phyloP scores from a whole-genome alignment of 371 early-diverging fungal genomes.

The Mortierella sp. region DNA sequence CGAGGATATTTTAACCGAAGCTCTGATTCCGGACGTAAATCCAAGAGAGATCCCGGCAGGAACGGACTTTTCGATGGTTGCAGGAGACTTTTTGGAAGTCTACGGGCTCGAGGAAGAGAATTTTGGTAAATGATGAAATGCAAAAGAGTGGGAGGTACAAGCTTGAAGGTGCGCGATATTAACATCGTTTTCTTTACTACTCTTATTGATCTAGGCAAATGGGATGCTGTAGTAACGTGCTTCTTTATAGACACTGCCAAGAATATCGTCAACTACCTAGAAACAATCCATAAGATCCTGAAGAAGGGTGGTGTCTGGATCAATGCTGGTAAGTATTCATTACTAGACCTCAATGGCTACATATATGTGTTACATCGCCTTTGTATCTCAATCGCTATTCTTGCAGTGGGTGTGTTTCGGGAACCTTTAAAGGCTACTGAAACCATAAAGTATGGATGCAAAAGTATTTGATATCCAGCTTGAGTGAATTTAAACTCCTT shows the following conservation, averaged over 20 bases:
- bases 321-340: conserved; percentile 77
- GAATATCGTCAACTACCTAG: conserved; percentile 89
- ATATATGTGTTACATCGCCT: neutral
- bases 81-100: conserved; percentile 95
- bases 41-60: conserved; percentile 72
- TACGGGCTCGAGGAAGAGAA: conserved; percentile 68
- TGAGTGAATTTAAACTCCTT: no score
- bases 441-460: no score
- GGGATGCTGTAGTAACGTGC: conserved; percentile 94
- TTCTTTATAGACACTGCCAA: conserved; percentile 98
- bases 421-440: no score
- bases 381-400: neutral
- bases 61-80: conserved; percentile 94
- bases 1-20: conserved; percentile 72
- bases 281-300: conserved; percentile 80
- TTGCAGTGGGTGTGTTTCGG: no score
- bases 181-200: neutral
- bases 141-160: neutral
- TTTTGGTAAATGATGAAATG: conserved; percentile 53
- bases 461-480: no score
- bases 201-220: conserved; percentile 63
- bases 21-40: conserved; percentile 87
- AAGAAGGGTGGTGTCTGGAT: conserved; percentile 95
- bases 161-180: neutral
- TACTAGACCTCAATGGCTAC: no score